These are phyloP conservation scores for Colletotrichum sp. DNA, from an alignment of 2,329 filamentous ascomycete genomes.

Conservation along the genomic window DNA sequence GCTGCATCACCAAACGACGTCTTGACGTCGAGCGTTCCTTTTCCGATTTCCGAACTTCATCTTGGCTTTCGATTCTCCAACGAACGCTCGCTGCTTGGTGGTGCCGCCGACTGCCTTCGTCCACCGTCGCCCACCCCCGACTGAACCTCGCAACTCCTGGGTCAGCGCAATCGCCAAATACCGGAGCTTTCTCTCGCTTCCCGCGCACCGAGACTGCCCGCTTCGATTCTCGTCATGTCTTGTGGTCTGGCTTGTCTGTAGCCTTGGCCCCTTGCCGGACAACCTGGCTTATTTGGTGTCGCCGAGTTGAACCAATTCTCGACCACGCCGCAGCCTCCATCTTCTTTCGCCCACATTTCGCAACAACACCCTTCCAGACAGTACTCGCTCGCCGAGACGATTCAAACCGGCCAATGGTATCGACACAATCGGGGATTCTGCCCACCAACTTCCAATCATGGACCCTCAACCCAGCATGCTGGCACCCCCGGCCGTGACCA, in stretches of 20 bases:
- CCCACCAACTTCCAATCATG: conserved; percentile 42
- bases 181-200: neutral
- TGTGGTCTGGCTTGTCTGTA: conserved; percentile 46
- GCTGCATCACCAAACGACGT: neutral
- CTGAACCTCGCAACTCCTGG: neutral
- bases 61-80: neutral
- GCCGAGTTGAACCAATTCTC: conserved; percentile 6
- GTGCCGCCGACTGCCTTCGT: neutral
- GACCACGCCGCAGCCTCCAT: neutral
- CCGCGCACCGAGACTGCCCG: neutral
- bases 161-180: neutral
- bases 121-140: neutral
- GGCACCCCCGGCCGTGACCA: conserved; percentile 58
- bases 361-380: neutral
- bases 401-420: conserved; percentile 34
- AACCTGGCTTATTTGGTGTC: conserved; percentile 21
- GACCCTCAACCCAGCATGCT: conserved; percentile 48
- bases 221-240: conserved; percentile 46
- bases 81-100: neutral
- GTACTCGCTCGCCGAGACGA: conserved; percentile 17
- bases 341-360: neutral
- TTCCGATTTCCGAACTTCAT: neutral
- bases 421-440: conserved; percentile 31
- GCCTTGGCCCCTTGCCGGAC: conserved; percentile 54
- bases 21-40: neutral